Base-by-base conservation (phyloP, 306 rosid genomes). In the Adenanthera pavonina region DNA sequence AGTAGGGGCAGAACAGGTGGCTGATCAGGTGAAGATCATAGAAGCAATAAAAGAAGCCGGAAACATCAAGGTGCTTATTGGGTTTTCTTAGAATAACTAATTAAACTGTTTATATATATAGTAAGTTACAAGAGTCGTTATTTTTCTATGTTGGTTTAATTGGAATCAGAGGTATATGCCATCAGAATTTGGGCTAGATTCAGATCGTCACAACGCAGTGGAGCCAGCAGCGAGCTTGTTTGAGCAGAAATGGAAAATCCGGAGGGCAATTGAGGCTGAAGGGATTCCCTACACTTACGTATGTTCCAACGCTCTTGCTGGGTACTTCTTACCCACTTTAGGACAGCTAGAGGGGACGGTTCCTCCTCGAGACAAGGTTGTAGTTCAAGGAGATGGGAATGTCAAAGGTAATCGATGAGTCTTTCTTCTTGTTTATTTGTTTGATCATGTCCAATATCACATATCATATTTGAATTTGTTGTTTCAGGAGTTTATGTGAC, bases 1-100 rank as follows among this genome's bases (percentile, higher is more conserved):
- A 30, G 52, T 79, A 0, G 84, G n/a, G n/a, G n/a, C n/a, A n/a
- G n/a, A n/a, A n/a, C n/a, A 82, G n/a, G 3, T 81, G 12, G 49
- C 49, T 66, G 81, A 85, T 53, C 86, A 86, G 48, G 16, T 75
- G 14, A 85, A 88, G 36, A n/a, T 88, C 79, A 85, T 88, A 12
- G 84, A 78, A 15, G 88, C 91, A 41, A 88, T 85, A 6, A 88
- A 85, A 83, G 86, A 88, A 83, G 87, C 86, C n/a, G 86, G 89
- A 51, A 85, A 81, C 44, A 78, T 85, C 66, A 85, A 88, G 87
- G 89, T 87, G 25, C 59, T 16, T 1, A 72, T 33, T 33, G 8
- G 7, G 19, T 33, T 62, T n/a, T 33, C 10, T 14, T 38, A 17
- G 19, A 8, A 52, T 59, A 15, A 52, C 56, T 5, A 9, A 8